Evolutionary conservation across 2,329 filamentous ascomycete species (phyloP), one percentile per base, ranked within the genome.

Genomic region (Colletotrichum filicis): DNA sequence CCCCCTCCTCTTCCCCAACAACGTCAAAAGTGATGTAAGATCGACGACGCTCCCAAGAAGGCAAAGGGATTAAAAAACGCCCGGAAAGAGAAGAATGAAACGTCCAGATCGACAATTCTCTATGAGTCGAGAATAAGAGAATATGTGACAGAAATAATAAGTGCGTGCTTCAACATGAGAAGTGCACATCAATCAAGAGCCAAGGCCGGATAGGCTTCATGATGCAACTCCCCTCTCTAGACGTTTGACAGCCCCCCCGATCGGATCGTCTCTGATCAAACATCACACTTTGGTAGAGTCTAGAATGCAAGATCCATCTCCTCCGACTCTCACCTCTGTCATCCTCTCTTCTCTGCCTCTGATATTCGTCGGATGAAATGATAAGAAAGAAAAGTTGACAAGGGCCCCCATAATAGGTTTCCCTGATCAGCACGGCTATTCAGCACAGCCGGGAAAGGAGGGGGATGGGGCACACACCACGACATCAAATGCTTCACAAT

Each of bases 341-440:
- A 26, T 19, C 28, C 3, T 28, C 24, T 49, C 28, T 68, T 49
- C 37, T 19, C 3, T 55, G 14, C 14, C 52, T 68, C 49, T 30
- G 58, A 58, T 58, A 30, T 42, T 22, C 11, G 14, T 46, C 30
- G n/a, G 26, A 62, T 16, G 26, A 32, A 28, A 14, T 28, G 16
- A 14, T 2, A 24, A 32, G 32, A 62, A 28, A 9, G 19, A 62
- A 26, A 35, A 26, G 26, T 42, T 9, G 52, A 37, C 46, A 2
- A 22, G 62, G n/a, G 35, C 24, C 12, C 16, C 24, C 16, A 7
- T 32, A 37, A 19, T 57, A 56, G 52, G 7, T 22, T 35, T 28
- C 24, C 35, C 55, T 70, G 70, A 73, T 73, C 70, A 70, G 35
- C 66, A 73, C 66, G 70, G 70, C 55, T 65, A 22, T 65, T 73